Base-by-base conservation (phyloP, 2,329 filamentous ascomycete species). In the Eurotiales sp. region DNA sequence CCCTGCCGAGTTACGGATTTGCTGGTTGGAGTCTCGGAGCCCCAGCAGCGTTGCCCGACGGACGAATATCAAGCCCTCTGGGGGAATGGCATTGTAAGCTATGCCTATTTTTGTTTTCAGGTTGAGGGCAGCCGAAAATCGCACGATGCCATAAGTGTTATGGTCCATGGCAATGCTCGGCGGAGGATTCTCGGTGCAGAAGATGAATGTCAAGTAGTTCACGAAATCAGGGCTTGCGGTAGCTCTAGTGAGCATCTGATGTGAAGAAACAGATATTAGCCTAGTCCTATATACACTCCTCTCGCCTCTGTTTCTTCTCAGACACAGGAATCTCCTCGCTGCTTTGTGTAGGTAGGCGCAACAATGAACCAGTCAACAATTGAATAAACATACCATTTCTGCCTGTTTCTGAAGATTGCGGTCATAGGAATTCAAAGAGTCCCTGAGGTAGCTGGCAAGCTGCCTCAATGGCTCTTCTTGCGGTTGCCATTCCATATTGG, bases 131-230 rank as follows among this genome's bases (percentile, higher is more conserved):
- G 92, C 91, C 10, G 92, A 88, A 55, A 88, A 88, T 57, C 93
- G 86, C 55, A 95, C 86, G 46, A 89, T 75, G 68, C 87, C 64
- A 81, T 74, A 90, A 85, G 66, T 88, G 77, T 57, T 79, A 65
- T 59, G 47, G 78, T 80, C 65, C 88, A 75, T 56, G 77, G 83
- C 51, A 76, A 72, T 56, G 8, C 58, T 71, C 42, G 87, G 82
- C 50, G 73, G 69, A 46, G 78, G 75, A 57, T 84, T 78, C 51
- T 82, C 69, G 61, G 82, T 90, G 54, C 88, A 89, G 71, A 95
- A 89, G 56, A 99, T 82, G 71, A 88, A 96, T 60, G 89, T 88
- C 40, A 99, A 84, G 71, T 99, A 99, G 74, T 97, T 97, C 77
- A 95, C 92, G 77, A 96, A 88, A 69, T 97, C 92, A 44, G 91